A percentile compares a stretch with the other conserved stretches of the same genome.
Conservation (phyloP, 2,329 filamentous ascomycete genomes). For the Orbilia blumenaviensis region DNA sequence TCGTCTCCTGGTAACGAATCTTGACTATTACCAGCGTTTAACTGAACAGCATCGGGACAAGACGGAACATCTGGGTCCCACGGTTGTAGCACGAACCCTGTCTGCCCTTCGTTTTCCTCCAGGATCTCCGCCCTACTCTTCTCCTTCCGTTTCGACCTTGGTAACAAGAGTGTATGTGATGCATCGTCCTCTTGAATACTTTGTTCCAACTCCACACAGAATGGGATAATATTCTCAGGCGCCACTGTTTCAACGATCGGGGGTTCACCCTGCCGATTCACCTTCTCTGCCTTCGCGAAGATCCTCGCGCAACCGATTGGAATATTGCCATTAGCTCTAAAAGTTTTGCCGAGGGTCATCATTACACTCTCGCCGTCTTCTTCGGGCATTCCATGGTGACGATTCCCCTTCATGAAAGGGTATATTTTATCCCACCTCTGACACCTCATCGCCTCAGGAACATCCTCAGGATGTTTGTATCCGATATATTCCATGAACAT, state of each 20-base stretch:
- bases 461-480: constrained; percentile 11
- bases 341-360: constrained; percentile 49
- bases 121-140: constrained; percentile 23
- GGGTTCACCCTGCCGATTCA: neutral
- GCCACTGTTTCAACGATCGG: constrained; percentile 31
- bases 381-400: constrained; percentile 44
- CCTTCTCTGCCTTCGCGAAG: constrained; percentile 16
- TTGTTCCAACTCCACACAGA: constrained; percentile 40
- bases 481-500: constrained; percentile 53
- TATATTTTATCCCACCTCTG: constrained; percentile 53
- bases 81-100: constrained; percentile 15
- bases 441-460: constrained; percentile 40
- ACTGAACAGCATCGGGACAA: constrained; percentile 15
- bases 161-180: constrained; percentile 29
- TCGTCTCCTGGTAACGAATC: constrained; percentile 41
- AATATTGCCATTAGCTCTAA: constrained; percentile 48
- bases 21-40: neutral
- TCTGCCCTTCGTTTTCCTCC: constrained; percentile 17
- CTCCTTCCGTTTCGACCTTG: neutral
- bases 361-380: constrained; percentile 40
- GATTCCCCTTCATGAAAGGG: constrained; percentile 42
- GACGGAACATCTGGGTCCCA: constrained; percentile 39
- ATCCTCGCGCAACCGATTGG: constrained; percentile 44
- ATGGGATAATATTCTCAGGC: constrained; percentile 50
- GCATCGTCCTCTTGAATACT: constrained; percentile 49